Conservation (phyloP, 345 rosid genomes). For the Syzygium oleosum region DNA sequence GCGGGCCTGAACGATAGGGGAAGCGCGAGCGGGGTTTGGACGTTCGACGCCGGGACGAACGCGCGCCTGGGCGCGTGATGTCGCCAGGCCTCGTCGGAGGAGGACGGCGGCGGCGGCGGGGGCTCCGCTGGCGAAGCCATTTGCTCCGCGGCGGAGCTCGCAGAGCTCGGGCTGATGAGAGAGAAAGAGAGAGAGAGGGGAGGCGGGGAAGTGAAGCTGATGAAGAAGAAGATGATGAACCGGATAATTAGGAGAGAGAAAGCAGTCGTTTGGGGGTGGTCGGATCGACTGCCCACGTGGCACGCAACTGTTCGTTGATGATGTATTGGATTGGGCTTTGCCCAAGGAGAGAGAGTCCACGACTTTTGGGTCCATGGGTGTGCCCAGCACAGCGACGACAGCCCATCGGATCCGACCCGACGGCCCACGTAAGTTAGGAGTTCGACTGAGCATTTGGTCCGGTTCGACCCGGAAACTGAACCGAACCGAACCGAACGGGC, state of each 20-base stretch:
- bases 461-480: not conserved
- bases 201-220: not conserved
- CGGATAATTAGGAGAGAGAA: not conserved
- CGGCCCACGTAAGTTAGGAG: accelerated
- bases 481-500: too few relatives aligned
- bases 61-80: not conserved
- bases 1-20: not conserved
- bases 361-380: not conserved
- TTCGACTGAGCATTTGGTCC: not conserved
- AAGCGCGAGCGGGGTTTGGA: not conserved
- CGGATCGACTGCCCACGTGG: not conserved
- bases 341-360: not conserved
- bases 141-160: not conserved
- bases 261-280: not conserved
- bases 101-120: not conserved
- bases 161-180: not conserved
- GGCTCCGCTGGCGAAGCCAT: not conserved
- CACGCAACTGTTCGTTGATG: not conserved
- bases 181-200: not conserved
- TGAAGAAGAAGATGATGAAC: not conserved
- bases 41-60: not conserved
- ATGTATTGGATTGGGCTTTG: not conserved
- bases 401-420: not conserved
- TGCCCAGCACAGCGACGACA: not conserved
- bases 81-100: not conserved